These are phyloP conservation scores for Candida sanyaensis DNA, from an alignment of 1,139 yeast genomes.

Conservation along the genomic window DNA sequence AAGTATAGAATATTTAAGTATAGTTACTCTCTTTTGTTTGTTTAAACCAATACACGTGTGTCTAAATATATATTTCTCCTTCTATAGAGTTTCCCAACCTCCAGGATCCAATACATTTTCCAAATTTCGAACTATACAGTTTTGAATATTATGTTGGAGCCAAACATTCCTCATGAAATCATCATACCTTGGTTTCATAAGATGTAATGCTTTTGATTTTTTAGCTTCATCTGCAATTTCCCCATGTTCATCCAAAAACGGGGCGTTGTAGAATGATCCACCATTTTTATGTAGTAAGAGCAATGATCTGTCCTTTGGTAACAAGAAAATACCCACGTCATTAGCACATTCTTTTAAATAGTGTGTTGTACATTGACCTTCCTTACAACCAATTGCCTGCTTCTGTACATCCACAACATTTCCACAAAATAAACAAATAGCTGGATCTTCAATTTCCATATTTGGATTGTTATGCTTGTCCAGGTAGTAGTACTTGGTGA, in stretches of 20 bases:
- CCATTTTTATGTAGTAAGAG: constrained; percentile 65
- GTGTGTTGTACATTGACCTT: constrained; percentile 74
- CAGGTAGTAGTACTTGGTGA: constrained; percentile 56
- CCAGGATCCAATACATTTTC: constrained; percentile 84
- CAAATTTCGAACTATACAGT: constrained; percentile 73
- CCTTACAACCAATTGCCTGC: constrained; percentile 47
- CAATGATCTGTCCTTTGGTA: constrained; percentile 76
- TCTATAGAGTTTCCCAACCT: constrained; percentile 89
- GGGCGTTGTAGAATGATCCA: constrained; percentile 85
- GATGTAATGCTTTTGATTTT: constrained; percentile 69
- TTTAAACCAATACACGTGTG: too few relatives aligned
- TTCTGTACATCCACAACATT: constrained; percentile 67
- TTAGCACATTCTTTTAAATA: constrained; percentile 63
- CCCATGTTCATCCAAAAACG: constrained; percentile 85
- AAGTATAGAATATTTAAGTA: too few relatives aligned
- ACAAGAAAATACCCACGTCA: constrained; percentile 73
- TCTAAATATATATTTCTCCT: too few relatives aligned
- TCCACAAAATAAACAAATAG: constrained; percentile 85
- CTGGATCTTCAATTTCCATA: constrained; percentile 67
- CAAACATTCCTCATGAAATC: constrained; percentile 68
- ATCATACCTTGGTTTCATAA: constrained; percentile 66
- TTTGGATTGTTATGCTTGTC: constrained; percentile 44
- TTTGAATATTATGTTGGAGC: constrained; percentile 79
- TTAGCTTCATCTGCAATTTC: constrained; percentile 78
- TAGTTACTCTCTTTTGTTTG: too few relatives aligned